Evolutionary conservation across 371 early-diverging fungal genomes (phyloP).

Genomic region (Rhizopus stolonifer): DNA sequence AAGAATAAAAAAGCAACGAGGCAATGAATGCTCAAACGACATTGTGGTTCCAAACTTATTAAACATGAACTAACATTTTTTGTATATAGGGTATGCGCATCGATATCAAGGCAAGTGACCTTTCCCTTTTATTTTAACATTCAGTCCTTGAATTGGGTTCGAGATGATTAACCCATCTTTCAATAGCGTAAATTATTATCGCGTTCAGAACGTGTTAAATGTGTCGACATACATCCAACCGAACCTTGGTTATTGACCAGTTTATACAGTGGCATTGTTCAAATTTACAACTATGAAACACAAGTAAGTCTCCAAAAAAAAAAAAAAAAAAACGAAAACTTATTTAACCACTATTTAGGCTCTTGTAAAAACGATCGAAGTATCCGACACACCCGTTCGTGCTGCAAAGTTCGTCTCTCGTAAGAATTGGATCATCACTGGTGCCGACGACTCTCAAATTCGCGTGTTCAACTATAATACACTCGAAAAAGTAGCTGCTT

Average conservation of each 20-base stretch:
- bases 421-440: constrained; percentile 97
- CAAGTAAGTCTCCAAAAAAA: constrained; percentile 70
- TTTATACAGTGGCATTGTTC: constrained; percentile 95
- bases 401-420: constrained; percentile 95
- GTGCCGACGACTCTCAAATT: constrained; percentile 97
- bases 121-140: not conserved
- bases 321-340: not conserved
- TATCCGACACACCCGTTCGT: constrained; percentile 92
- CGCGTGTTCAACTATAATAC: constrained; percentile 99
- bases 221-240: constrained; percentile 98
- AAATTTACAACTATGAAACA: constrained; percentile 99
- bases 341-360: constrained; percentile 57
- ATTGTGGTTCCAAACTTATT: no score
- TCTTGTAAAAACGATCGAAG: constrained; percentile 95
- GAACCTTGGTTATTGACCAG: constrained; percentile 98
- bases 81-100: constrained; percentile 59
- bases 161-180: not conserved
- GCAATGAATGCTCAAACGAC: no score
- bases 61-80: no score
- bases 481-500: constrained; percentile 91
- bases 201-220: constrained; percentile 96
- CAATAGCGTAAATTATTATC: constrained; percentile 70
- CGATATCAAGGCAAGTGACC: constrained; percentile 59
- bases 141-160: no score
- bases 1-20: no score